Base-by-base conservation (phyloP, 2,329 filamentous ascomycete genomes). In the Malbranchea zuffiana region DNA sequence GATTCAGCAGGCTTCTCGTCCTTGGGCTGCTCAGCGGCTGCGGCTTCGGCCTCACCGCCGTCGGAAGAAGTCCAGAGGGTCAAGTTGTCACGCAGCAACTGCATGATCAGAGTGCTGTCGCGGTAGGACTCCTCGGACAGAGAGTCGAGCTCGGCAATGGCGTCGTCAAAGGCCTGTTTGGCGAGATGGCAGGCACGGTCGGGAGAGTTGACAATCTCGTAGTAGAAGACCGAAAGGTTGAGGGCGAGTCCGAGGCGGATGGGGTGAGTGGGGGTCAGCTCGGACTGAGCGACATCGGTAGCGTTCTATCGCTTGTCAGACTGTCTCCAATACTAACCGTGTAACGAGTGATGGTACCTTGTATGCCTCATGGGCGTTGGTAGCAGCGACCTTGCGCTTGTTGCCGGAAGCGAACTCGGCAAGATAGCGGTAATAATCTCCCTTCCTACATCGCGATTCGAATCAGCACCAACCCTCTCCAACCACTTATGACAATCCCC, bases 201-300 rank as follows among this genome's bases (percentile, higher is more conserved):
- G 57, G 87, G 88, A 23, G 87, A 92, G 80, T 95, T 96, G 61
- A 95, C 74, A 63, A 95, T 95, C 76, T 95, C 90, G 68, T 95
- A 94, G 78, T 94, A 94, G 75, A 95, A 95, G 57, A 95, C 88
- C 48, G 87, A 95, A 78, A 96, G 95, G 81, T 95, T 96, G 54
- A 96, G 79, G 52, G 88, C 88, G 57, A 96, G 81, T 65, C 88
- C 88, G 50, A 96, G 84, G 58, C 88, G 87, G 71, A 96, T 96
- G 55, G 88, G 88, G 75, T 96, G 88, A 45, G 90, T 96, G 46
- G 88, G 88, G 46, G 88, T 88, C 54, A 96, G 80, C 68, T 96
- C 88, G 50, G 84, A 94, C 74, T 95, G 88, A 54, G 90, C 90
- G 59, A 96, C 88, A 58, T 95, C 88, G 71, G 88, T 96, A 54